Base-by-base conservation (phyloP, 192 early-diverging fungal genomes). In the Coemansia reversa region DNA sequence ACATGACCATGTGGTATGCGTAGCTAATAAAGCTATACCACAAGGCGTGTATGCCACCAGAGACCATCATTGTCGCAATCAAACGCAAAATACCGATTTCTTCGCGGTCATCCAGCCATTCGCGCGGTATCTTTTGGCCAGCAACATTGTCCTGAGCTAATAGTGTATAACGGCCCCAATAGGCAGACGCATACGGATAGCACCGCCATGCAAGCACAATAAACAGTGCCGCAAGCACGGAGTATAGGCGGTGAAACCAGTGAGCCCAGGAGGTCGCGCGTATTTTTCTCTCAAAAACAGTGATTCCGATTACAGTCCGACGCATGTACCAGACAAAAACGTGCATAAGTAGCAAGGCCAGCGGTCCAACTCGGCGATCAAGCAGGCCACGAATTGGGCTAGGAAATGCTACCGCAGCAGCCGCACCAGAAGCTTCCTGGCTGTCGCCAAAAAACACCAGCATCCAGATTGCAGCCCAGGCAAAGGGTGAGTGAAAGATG, bases 1-100 rank as follows among this genome's bases (percentile, higher is more conserved):
- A 84, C 16, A 74, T 65, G 27, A 84, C 62, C 60, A 74, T 54
- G 29, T 76, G 65, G 73, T 84, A 84, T 2, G 77, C 77, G 49
- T 80, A 84, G 63, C 77, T 80, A 49, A 84, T 74, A 52, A 84
- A 84, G 68, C 82, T 84, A 23, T 79, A 84, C 82, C 82, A 84
- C 45, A 68, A 18, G 9, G 69, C 53, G 32, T 84, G 82, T 0
- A 67, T 69, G 23, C 70, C 69, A 45, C 82, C 82, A 12, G 74
- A 70, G 11, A 70, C 54, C 0, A 68, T 30, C 69, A 76, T 76
- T 16, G 74, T 66, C 3, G 60, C 57, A 7, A 65, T 20, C 58
- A 80, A 55, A 23, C 67, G 51, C 18, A 51, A 19, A 30, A 70
- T 56, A 2, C 62, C 59, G 22, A 75, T 66, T 19, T 30, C 63